phyloP scores from a whole-genome alignment of 78 protist genomes.

The Protostelium mycophagum region DNA sequence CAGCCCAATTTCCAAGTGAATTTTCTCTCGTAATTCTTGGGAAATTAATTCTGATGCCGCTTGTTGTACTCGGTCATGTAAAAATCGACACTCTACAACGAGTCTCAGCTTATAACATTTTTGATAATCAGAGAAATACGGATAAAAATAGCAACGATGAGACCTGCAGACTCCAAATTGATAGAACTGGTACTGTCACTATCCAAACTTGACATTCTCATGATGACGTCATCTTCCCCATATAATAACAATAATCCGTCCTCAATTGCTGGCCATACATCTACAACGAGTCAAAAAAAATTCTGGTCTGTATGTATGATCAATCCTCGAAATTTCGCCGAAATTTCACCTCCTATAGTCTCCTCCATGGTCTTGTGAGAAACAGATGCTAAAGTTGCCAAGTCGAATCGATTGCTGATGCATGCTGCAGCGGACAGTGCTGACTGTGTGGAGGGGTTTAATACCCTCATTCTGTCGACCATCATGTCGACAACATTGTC shows the following conservation, averaged over 20 bases:
- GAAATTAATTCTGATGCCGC: not conserved
- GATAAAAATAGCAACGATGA: too few relatives aligned
- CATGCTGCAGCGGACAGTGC: too few relatives aligned
- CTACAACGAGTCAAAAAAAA: not conserved
- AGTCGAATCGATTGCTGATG: not conserved
- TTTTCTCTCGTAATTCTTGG: not conserved
- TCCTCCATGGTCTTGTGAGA: too few relatives aligned
- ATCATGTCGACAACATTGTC: not conserved
- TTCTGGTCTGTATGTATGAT: not conserved
- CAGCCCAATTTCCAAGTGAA: not conserved
- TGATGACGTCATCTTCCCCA: not conserved
- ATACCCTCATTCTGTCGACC: not conserved
- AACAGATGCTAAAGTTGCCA: not conserved
- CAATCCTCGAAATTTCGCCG: not conserved
- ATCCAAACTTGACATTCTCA: too few relatives aligned
- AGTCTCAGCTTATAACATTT: too few relatives aligned
- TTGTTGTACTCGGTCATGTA: not conserved
- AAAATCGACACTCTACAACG: not conserved
- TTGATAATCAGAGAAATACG: too few relatives aligned
- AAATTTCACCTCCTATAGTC: not conserved
- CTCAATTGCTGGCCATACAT: not conserved
- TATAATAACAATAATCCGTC: not conserved
- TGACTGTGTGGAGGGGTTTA: too few relatives aligned
- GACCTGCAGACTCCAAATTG: too few relatives aligned
- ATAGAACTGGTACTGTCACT: too few relatives aligned